Evolutionary conservation across 768 basidiomycete genomes (phyloP).

Genomic region (Russula sp.): DNA sequence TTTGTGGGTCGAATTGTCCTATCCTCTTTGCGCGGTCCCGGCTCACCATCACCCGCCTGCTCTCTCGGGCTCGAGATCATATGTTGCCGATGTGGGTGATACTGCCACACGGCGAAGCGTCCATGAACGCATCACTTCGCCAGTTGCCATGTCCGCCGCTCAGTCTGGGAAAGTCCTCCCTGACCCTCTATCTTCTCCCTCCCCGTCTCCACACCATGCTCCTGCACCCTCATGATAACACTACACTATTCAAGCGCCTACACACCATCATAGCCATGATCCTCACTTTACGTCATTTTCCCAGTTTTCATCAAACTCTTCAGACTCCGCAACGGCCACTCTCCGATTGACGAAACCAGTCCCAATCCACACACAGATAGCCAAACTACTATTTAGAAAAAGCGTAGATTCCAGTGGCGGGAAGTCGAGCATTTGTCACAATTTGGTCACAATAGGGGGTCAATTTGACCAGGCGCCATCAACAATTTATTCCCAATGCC

Average conservation of each 20-base stretch:
- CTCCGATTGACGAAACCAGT: neutral
- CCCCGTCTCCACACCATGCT: neutral
- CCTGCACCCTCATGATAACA: neutral
- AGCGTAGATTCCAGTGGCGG: no score
- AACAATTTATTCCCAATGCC: neutral
- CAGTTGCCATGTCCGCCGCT: neutral
- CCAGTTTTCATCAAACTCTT: neutral
- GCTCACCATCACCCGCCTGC: conserved; percentile 1
- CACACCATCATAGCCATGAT: neutral
- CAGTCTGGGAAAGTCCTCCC: neutral
- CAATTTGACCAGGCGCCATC: neutral
- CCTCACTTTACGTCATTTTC: neutral
- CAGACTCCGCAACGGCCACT: neutral
- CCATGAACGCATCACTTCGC: neutral
- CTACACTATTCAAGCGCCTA: neutral
- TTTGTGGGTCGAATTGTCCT: conserved; percentile 13
- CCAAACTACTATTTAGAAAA: no score
- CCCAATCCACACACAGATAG: neutral
- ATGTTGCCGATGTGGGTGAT: neutral
- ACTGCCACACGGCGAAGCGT: neutral
- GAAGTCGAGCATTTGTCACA: no score
- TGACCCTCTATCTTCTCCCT: neutral
- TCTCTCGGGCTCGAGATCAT: neutral
- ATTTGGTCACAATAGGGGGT: no score
- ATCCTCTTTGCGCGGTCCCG: conserved; percentile 4